Evolutionary conservation across 352 stramenopile genomes (phyloP), one percentile per base, ranked within the genome.

Genomic region (Bremia lactucae): DNA sequence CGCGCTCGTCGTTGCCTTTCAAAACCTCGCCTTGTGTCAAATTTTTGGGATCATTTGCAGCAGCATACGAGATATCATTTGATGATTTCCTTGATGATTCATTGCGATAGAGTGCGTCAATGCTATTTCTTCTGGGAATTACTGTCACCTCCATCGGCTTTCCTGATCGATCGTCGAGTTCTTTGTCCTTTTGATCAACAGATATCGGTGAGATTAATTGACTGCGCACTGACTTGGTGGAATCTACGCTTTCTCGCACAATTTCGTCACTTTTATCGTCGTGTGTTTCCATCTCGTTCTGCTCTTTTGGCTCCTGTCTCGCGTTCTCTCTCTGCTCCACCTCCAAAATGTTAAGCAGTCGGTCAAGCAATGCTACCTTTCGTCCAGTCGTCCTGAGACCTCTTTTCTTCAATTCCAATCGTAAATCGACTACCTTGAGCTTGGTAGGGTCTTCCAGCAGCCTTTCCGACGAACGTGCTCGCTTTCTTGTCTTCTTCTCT

Each of bases 351-450:
- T 83, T 59, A 25, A 71, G 37, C 14, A 89, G 54, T 11, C 77
- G 65, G 7, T 62, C 25, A 0, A 61, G 54, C 5, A 89, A 52
- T 28, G 62, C 59, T 0, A 62, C 60, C 55, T 89, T 89, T 14
- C 75, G 28, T 9, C 77, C 77, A 15, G 42, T 65, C 2, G 64
- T 53, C 8, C 61, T 65, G 10, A 87, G 52, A 0, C 74, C 74
- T 15, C 74, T 59, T 40, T 69, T 74, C 42, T 73, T 82, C 20
- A 89, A 38, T 33, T 85, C 73, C 0, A 36, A 52, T 13, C 73
- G 63, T 15, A 89, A 46, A 7, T 89, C 56, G n/a, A 62, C 55
- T 7, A 89, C 77, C 41, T 49, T 62, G 4, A 63, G 63, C 52
- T 51, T 55, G 3, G 40, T 48, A 31, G 44, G 36, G 39, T 66